Percentiles rank a stretch among this genome's conserved stretches.
phyloP scores from a whole-genome alignment of 2,329 filamentous ascomycete genomes.

The Escovopsis sp. region DNA sequence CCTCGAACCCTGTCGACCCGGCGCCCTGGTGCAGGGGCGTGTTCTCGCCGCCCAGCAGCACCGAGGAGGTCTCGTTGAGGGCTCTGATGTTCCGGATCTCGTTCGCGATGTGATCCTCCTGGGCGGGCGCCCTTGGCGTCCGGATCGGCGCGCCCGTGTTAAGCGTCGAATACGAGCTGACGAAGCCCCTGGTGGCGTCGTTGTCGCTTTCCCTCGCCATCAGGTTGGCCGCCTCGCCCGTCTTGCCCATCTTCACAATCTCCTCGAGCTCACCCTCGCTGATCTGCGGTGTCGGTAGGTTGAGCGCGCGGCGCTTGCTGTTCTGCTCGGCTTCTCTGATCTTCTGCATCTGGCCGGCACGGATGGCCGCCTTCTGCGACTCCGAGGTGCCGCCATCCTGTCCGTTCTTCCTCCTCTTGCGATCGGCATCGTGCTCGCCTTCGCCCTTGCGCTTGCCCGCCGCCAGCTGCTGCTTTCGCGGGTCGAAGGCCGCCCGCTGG shows the following conservation, averaged over 20 bases:
- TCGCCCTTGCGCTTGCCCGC: conserved; percentile 73
- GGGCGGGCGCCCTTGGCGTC: conserved; percentile 77
- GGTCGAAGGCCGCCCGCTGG: conserved; percentile 75
- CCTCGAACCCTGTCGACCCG: conserved; percentile 76
- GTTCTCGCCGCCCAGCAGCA: conserved; percentile 84
- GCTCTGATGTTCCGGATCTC: conserved; percentile 90
- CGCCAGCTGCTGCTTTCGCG: conserved; percentile 75
- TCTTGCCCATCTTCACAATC: conserved; percentile 97
- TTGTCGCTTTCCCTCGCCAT: conserved; percentile 69
- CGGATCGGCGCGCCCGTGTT: conserved; percentile 76
- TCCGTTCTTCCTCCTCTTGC: conserved; percentile 78
- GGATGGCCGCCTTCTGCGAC: conserved; percentile 73
- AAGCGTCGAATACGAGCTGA: conserved; percentile 74
- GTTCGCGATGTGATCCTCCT: conserved; percentile 92
- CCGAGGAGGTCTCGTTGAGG: conserved; percentile 86
- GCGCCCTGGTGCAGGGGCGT: conserved; percentile 71
- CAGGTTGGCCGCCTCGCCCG: conserved; percentile 70
- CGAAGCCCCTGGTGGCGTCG: conserved; percentile 67
- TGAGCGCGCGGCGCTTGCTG: conserved; percentile 76
- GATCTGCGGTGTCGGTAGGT: conserved; percentile 79
- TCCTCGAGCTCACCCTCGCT: conserved; percentile 87
- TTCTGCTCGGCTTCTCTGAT: conserved; percentile 93
- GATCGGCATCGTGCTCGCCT: conserved; percentile 67
- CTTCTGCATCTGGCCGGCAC: conserved; percentile 87
- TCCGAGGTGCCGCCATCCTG: conserved; percentile 59